Evolutionary conservation across 2,329 filamentous ascomycete species (phyloP), one percentile per base, ranked within the genome.

Genomic region (Hypoxylon sp.): DNA sequence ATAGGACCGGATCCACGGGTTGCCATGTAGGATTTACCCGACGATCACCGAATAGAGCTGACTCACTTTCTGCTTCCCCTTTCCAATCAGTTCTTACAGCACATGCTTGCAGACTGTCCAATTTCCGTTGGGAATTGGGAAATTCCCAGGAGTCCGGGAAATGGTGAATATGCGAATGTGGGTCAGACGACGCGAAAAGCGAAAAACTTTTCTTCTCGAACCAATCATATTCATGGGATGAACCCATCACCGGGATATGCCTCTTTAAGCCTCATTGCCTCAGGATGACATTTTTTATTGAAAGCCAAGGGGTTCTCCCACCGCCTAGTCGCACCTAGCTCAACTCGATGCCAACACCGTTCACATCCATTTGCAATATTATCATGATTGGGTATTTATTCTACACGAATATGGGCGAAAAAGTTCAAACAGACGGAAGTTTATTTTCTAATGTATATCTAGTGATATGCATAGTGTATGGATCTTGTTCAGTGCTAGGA

Each of bases 261-360:
- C 35, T 63, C 63, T 71, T 69, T 63, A 66, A 71, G 69, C 69
- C 63, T 67, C 66, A 68, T 52, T 63, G 59, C 54, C 59, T 58
- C 26, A 33, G 61, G 62, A 64, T 58, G 50, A 31, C 44, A 31
- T 59, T 52, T 64, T 54, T 48, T 10, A n/a, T 62, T 42, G 19
- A 61, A 53, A 53, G 26, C n/a, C 11, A 42, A 50, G 17, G n/a
- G 19, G 14, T 44, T 42, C 2, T 52, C 37, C n/a, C 47, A 14
- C 42, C 48, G 6, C 31, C 13, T 51, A 13, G 10, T 48, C 50
- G 17, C 9, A 58, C 19, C 31, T 6, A 46, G 22, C 6, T 13
- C 22, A 47, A n/a, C 3, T 33, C 33, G 10, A 35, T 35, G 9
- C 46, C 29, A n/a, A 47, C 17, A 9, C 35, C 10, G n/a, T 29